Percentiles rank a stretch among this genome's conserved stretches.
phyloP scores from a whole-genome alignment of 176 grass and related monocot genomes.

The Stipa capillata region DNA sequence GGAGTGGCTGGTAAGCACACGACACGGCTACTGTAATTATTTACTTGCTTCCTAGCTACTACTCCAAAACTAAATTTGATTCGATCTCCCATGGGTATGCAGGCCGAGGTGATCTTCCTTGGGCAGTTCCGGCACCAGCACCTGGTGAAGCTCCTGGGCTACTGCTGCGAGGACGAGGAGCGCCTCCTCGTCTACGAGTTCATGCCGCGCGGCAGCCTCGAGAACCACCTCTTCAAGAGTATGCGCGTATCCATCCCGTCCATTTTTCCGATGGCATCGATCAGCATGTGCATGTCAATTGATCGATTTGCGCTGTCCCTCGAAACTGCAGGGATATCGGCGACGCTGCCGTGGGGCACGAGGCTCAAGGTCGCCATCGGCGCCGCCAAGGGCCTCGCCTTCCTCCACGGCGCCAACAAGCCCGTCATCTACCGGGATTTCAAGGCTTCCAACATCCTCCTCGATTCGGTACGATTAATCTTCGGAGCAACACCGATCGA shows the following conservation, averaged over 20 bases:
- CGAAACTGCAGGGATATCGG: conserved; percentile 59
- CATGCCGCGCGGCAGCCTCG: conserved; percentile 83
- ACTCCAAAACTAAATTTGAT: no score
- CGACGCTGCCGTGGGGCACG: conserved; percentile 62
- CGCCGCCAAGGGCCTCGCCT: conserved; percentile 74
- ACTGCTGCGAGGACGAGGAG: conserved; percentile 90
- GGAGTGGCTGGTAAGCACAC: conserved; percentile 67
- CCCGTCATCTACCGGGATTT: conserved; percentile 85
- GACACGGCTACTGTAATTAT: no score
- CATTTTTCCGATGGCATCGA: no score
- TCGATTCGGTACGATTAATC: conserved; percentile 72
- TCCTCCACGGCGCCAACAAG: conserved; percentile 58
- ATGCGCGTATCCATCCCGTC: no score
- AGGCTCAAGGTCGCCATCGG: conserved; percentile 67
- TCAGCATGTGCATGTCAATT: no score
- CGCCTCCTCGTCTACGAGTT: conserved; percentile 88
- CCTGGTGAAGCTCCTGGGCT: conserved; percentile 69
- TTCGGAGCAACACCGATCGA: no score
- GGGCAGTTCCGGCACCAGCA: conserved; percentile 72
- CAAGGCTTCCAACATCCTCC: conserved; percentile 82
- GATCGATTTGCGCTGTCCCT: no score
- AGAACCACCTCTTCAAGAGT: conserved; percentile 94
- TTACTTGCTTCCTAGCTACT: no score
- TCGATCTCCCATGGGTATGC: neutral
- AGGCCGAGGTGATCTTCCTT: conserved; percentile 84